Evolutionary conservation across 257 asterid genomes (phyloP), one percentile per base, ranked within the genome.

Genomic region (Marsdenia floribunda): DNA sequence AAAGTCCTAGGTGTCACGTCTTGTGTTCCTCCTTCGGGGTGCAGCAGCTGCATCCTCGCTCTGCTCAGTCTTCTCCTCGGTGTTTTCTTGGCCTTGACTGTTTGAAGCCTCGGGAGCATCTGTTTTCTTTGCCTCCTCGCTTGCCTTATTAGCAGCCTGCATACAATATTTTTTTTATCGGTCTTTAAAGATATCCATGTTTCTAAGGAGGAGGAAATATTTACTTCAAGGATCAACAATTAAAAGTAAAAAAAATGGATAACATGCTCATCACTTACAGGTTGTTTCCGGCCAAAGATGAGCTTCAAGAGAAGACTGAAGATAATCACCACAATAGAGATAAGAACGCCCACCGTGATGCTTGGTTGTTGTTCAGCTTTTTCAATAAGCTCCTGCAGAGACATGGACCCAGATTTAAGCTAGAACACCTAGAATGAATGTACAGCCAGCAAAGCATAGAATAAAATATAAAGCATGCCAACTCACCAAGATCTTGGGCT

Each of bases 301-400:
- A 92, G 88, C 84, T 85, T 92, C 61, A 88, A 75, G 35, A 92
- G 42, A 80, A 92, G 54, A 1, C 98, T 84, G 72, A 92, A 75
- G 84, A 92, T 2, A 50, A 90, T 61, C 8, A 89, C 88, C 11
- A 85, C 72, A 21, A 86, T 42, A 5, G 99, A 78, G 73, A 84
- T 72, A 0, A 92, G 76, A 61, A 90, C 73, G 55, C 93, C 96
- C 70, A 95, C 80, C 16, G 96, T 89, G 78, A 92, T 86, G 82
- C 88, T 90, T 29, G 99, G 89, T 71, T 92, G 96, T 78, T 71
- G 78, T 87, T 95, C 99, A 8, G 99, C 99, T 81, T 95, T 90
- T 70, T 87, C 92, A 24, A 93, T 85, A 22, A 92, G 82, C 70
- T 91, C 97, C 98, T 93, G 85, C 75, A 80, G 76, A 24, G 16